phyloP scores from a whole-genome alignment of 192 early-diverging fungal species.

The Allomyces javanicus region DNA sequence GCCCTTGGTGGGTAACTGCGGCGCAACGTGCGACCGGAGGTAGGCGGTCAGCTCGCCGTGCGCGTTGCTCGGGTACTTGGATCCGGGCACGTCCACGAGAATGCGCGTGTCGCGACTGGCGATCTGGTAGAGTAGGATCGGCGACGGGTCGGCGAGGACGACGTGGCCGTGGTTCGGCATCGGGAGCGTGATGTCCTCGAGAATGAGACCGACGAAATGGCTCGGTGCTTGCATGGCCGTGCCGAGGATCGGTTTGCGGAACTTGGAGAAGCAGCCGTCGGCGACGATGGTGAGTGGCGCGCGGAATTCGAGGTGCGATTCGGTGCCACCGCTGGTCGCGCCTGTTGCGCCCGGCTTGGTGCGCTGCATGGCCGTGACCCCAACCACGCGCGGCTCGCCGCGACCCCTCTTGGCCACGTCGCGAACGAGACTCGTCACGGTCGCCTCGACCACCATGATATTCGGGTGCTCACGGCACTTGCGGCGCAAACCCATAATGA shows the following conservation, averaged over 20 bases:
- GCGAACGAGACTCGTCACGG: constrained; percentile 47
- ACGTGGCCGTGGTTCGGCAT: constrained; percentile 81
- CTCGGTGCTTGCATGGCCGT: not conserved
- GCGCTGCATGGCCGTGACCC: too few species aligned
- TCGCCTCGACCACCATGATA: constrained; percentile 59
- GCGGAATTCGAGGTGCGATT: constrained; percentile 11
- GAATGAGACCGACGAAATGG: constrained; percentile 27
- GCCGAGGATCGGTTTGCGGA: constrained; percentile 39
- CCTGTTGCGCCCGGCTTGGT: too few species aligned
- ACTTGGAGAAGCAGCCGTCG: constrained; percentile 91
- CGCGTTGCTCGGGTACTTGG: not conserved
- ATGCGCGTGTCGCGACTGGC: constrained; percentile 67
- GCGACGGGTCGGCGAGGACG: constrained; percentile 58
- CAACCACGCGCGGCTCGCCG: too few species aligned
- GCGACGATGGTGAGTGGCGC: constrained; percentile 72
- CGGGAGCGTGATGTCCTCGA: constrained; percentile 41
- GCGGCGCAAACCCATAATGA: constrained; percentile 62
- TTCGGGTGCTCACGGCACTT: constrained; percentile 13
- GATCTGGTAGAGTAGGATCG: constrained; percentile 76
- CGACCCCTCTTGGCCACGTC: constrained; percentile 1
- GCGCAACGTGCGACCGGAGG: constrained; percentile 35
- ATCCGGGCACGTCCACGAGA: constrained; percentile 74
- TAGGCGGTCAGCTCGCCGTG: constrained; percentile 16
- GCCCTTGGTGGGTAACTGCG: constrained; percentile 39
- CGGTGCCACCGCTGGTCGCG: too few species aligned